Base-by-base conservation (phyloP, 139 green algal genomes). In the Edaphochlamys debaryana region DNA sequence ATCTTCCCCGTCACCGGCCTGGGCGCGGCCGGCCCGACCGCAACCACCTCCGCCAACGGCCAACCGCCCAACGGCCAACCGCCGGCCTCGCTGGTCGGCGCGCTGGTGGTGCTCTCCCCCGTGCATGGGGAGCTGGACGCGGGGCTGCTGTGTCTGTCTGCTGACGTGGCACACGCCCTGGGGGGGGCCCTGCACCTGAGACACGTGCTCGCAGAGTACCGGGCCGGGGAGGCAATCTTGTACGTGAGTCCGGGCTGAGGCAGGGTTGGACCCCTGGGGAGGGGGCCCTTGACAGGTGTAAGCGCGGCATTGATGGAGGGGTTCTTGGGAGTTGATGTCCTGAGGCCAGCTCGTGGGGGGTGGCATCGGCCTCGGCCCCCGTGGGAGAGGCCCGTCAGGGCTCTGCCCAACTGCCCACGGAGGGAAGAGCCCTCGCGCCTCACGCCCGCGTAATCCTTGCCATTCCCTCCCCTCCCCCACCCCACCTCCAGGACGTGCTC, bases 401-500 rank as follows among this genome's bases (percentile, higher is more conserved):
- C n/a, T n/a, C n/a, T n/a, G n/a, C n/a, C n/a, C n/a, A n/a, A n/a
- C n/a, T n/a, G n/a, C n/a, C n/a, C n/a, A n/a, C n/a, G n/a, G n/a
- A n/a, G n/a, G n/a, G n/a, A n/a, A n/a, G n/a, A n/a, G n/a, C n/a
- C n/a, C n/a, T n/a, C n/a, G n/a, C n/a, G n/a, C n/a, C n/a, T n/a
- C n/a, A n/a, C n/a, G n/a, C n/a, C n/a, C n/a, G n/a, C n/a, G n/a
- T n/a, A n/a, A n/a, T n/a, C n/a, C n/a, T n/a, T n/a, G n/a, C n/a
- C n/a, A n/a, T n/a, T n/a, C n/a, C n/a, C n/a, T n/a, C n/a, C n/a
- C n/a, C n/a, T n/a, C n/a, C n/a, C n/a, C n/a, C n/a, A n/a, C n/a
- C n/a, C n/a, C n/a, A n/a, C n/a, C n/a, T n/a, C n/a, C 77, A 74
- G 63, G 78, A 84, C 30, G 78, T 84, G 48, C 48, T 84, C 34